Percentiles rank a stretch among this genome's conserved stretches.
These are phyloP conservation scores for Arabidopsis arenosa DNA, from an alignment of 345 rosid genomes.

Conservation along the genomic window DNA sequence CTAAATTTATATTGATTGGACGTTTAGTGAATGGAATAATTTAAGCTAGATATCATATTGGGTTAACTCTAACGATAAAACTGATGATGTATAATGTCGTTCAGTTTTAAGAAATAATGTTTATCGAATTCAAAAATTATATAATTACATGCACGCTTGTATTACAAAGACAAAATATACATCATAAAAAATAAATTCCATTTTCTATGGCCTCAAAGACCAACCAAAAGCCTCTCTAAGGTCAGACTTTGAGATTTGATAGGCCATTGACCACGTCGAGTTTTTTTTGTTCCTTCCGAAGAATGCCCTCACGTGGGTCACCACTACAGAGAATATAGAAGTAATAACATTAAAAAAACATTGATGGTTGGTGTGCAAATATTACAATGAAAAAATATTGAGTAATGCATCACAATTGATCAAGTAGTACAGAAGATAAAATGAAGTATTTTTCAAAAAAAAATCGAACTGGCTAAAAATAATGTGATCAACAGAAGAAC, in stretches of 20 bases:
- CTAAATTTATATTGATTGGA: slow-evolving; percentile 23
- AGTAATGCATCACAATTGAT: not conserved
- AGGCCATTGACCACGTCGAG: slow-evolving; percentile 34
- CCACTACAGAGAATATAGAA: slow-evolving; percentile 28
- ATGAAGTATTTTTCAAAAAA: not conserved
- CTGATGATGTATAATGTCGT: slow-evolving; percentile 33
- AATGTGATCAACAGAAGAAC: not conserved
- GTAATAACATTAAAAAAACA: slow-evolving; percentile 7
- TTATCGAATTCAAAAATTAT: not conserved
- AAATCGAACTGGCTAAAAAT: not conserved
- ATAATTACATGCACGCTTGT: slow-evolving; percentile 34
- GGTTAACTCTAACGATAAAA: slow-evolving; percentile 39
- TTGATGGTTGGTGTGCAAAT: slow-evolving; percentile 17
- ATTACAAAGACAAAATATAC: not conserved
- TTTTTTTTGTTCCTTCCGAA: not conserved
- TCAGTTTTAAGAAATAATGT: not conserved
- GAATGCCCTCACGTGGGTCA: slow-evolving; percentile 39
- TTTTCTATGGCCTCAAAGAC: slow-evolving; percentile 23
- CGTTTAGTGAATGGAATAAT: slow-evolving; percentile 38
- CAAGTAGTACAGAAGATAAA: not conserved
- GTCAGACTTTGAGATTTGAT: slow-evolving; percentile 34
- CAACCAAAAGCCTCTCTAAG: slow-evolving; percentile 40
- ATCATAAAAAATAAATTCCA: not conserved
- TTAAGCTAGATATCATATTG: slow-evolving; percentile 42
- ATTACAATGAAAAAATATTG: not conserved